Evolutionary conservation across 2,329 filamentous ascomycete species (phyloP).

Genomic region (Colletotrichum magnum): DNA sequence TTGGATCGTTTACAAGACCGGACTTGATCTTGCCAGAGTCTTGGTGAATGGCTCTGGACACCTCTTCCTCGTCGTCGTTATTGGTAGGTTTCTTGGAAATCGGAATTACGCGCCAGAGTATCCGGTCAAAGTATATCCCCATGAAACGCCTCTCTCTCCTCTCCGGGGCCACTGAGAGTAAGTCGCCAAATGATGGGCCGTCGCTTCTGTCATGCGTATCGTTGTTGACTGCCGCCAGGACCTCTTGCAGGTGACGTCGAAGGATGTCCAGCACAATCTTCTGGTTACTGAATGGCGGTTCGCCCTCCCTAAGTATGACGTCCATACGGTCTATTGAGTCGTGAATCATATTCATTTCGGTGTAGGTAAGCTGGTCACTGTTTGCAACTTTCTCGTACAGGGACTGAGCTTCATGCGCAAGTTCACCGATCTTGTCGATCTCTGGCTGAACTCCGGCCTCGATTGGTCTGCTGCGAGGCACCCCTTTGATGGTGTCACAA

Average conservation of each 20-base stretch:
- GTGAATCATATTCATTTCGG: background rate
- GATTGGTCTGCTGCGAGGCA: background rate
- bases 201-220: background rate
- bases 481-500: too few species aligned
- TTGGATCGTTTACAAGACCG: too few species aligned
- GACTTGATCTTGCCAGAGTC: background rate
- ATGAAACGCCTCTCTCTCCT: constrained; percentile 31
- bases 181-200: background rate
- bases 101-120: constrained; percentile 6
- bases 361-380: background rate
- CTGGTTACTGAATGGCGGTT: constrained; percentile 11
- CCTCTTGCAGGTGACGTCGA: constrained; percentile 63
- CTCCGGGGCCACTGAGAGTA: constrained; percentile 1
- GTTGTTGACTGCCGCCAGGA: constrained; percentile 61
- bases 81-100: too few species aligned
- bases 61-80: background rate
- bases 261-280: constrained; percentile 61
- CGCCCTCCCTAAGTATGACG: constrained; percentile 42
- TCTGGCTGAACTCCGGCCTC: too few species aligned
- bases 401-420: too few species aligned
- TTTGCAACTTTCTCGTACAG: background rate
- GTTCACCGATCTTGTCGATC: too few species aligned
- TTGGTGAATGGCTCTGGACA: constrained; percentile 10
- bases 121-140: constrained; percentile 24
- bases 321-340: constrained; percentile 21